Percentiles rank a stretch among this genome's conserved stretches.
Conservation (phyloP, 2,329 filamentous ascomycete species). For the Alternaria infectoria region DNA sequence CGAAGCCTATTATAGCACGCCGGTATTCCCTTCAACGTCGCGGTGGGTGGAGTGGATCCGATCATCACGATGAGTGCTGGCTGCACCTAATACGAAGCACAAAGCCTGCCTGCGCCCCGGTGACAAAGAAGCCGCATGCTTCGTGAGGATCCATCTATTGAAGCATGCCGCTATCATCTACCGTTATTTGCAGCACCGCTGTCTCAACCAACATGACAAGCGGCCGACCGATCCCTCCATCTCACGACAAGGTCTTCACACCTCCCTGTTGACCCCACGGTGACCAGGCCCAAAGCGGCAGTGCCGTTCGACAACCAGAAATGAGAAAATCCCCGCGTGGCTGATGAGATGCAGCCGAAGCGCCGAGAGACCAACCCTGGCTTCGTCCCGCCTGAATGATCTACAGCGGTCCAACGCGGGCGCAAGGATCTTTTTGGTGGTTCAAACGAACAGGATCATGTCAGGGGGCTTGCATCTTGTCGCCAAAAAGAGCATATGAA, state of each 20-base stretch:
- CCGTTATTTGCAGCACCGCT: conserved; percentile 14
- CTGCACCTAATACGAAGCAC: conserved; percentile 19
- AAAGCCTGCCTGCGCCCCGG: conserved; percentile 21
- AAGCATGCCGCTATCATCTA: conserved; percentile 18
- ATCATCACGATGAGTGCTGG: conserved; percentile 15
- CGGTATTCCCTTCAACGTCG: conserved; percentile 1
- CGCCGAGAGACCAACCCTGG: conserved; percentile 39
- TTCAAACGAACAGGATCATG: conserved; percentile 40
- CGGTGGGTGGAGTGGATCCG: conserved; percentile 10
- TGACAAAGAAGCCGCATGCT: conserved; percentile 24
- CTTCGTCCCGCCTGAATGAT: conserved; percentile 45
- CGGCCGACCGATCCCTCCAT: conserved; percentile 7
- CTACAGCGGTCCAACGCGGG: conserved; percentile 43
- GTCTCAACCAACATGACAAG: conserved; percentile 19
- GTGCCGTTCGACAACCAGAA: conserved; percentile 46
- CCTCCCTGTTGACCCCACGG: conserved; percentile 35
- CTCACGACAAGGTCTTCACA: conserved; percentile 19
- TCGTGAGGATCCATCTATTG: conserved; percentile 9
- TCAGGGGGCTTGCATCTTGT: conserved; percentile 41
- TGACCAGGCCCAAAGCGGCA: conserved; percentile 39
- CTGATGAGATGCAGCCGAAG: conserved; percentile 45
- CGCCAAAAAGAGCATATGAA: conserved; percentile 31
- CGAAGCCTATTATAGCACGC: background rate
- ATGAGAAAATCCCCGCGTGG: conserved; percentile 37
- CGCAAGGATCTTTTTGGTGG: conserved; percentile 34